These are phyloP conservation scores for Lyophyllum semitale DNA, from an alignment of 768 basidiomycete genomes.

Conservation along the genomic window DNA sequence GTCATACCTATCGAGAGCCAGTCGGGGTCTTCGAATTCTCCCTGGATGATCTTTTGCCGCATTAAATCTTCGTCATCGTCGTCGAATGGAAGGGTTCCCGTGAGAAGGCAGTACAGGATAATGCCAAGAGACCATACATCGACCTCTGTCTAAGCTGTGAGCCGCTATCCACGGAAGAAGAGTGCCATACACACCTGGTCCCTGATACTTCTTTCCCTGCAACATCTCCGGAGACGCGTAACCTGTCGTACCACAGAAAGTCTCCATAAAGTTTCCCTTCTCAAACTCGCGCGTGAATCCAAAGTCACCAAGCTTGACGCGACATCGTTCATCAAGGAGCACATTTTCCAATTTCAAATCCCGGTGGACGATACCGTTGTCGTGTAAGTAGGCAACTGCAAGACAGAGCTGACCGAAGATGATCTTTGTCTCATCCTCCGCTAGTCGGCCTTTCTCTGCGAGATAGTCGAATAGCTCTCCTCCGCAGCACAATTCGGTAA, in stretches of 20 bases:
- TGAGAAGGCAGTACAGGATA: slow-evolving; percentile 87
- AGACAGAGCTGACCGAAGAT: slow-evolving; percentile 97
- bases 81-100: slow-evolving; percentile 88
- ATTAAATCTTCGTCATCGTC: slow-evolving; percentile 86
- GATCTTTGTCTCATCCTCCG: slow-evolving; percentile 80
- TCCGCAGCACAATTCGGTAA: slow-evolving; percentile 94
- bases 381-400: slow-evolving; percentile 91
- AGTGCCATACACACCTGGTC: slow-evolving; percentile 62
- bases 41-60: slow-evolving; percentile 81
- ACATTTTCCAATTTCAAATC: slow-evolving; percentile 98
- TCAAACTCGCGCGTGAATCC: slow-evolving; percentile 95
- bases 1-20: slow-evolving; percentile 87
- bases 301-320: slow-evolving; percentile 93
- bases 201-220: slow-evolving; percentile 83
- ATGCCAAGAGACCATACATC: slow-evolving; percentile 95
- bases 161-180: slow-evolving; percentile 1
- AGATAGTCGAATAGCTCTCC: slow-evolving; percentile 99
- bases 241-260: slow-evolving; percentile 93
- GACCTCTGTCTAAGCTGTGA: slow-evolving; percentile 63
- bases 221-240: slow-evolving; percentile 95
- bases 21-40: slow-evolving; percentile 87
- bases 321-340: slow-evolving; percentile 84
- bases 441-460: slow-evolving; percentile 87
- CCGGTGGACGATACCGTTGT: slow-evolving; percentile 91
- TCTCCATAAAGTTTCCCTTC: slow-evolving; percentile 76